phyloP scores from a whole-genome alignment of 768 basidiomycete genomes.

The Suillus variegatus region DNA sequence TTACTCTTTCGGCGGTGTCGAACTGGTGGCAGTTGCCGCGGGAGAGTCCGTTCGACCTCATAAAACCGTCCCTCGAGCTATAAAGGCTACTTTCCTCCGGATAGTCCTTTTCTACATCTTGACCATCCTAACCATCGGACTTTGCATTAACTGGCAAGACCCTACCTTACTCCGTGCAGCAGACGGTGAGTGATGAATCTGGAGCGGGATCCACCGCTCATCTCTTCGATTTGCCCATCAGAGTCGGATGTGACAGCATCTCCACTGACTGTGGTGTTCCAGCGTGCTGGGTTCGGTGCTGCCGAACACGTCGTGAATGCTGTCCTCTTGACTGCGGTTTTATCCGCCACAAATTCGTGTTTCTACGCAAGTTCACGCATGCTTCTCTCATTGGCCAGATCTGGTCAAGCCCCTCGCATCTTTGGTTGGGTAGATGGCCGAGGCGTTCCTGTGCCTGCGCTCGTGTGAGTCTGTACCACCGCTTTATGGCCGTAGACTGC shows the following conservation, averaged over 20 bases:
- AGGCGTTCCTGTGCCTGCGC: constrained; percentile 62
- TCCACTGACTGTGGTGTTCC: constrained; percentile 64
- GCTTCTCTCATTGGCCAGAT: constrained; percentile 59
- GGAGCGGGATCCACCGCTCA: not conserved
- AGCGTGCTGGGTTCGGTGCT: constrained; percentile 61
- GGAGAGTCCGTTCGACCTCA: constrained; percentile 67
- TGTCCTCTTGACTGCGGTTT: constrained; percentile 63
- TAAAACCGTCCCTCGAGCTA: constrained; percentile 62
- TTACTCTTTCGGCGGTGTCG: constrained; percentile 69
- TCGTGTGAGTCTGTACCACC: constrained; percentile 44
- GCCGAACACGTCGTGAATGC: constrained; percentile 67
- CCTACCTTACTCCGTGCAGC: constrained; percentile 51
- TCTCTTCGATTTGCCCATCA: constrained; percentile 17
- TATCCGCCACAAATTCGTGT: constrained; percentile 65
- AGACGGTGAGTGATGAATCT: constrained; percentile 32
- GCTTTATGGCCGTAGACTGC: constrained; percentile 19
- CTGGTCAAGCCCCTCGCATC: constrained; percentile 62
- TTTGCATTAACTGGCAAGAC: constrained; percentile 64
- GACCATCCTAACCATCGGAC: constrained; percentile 63
- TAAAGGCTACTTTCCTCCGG: constrained; percentile 69
- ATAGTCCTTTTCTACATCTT: constrained; percentile 67
- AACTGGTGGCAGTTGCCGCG: constrained; percentile 72
- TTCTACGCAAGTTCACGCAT: constrained; percentile 68
- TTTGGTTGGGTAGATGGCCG: constrained; percentile 66
- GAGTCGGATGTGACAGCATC: constrained; percentile 55